Percentiles rank a stretch among this genome's conserved stretches.
Evolutionary conservation across 164 flowering plant species (phyloP).

Genomic region (Euptelea pleiosperma): DNA sequence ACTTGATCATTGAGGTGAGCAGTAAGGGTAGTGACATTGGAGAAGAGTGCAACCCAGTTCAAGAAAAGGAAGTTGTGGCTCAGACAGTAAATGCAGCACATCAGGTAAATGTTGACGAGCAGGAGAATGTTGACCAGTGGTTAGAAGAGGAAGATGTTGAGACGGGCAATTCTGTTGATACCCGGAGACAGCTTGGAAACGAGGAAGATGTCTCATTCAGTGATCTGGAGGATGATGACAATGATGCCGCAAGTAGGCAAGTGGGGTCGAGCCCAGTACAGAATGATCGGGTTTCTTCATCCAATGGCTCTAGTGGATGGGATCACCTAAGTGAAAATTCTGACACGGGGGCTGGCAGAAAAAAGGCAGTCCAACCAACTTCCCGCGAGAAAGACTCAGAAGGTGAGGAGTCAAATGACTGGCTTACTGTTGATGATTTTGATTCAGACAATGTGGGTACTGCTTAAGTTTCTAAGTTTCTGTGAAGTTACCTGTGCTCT

Average conservation of each 20-base stretch:
- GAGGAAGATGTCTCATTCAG: slow-evolving; percentile 64
- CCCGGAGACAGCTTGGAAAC: slow-evolving; percentile 21
- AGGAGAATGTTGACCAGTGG: slow-evolving; percentile 21
- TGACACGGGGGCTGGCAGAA: slow-evolving; percentile 19
- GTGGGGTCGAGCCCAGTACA: slow-evolving; percentile 12
- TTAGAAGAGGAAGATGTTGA: slow-evolving; percentile 30
- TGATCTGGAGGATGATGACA: slow-evolving; percentile 52
- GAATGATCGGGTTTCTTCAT: slow-evolving; percentile 20
- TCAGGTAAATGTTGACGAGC: slow-evolving; percentile 19
- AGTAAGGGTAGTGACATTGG: slow-evolving; percentile 11
- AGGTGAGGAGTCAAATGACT: slow-evolving; percentile 54
- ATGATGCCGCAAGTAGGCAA: slow-evolving; percentile 23
- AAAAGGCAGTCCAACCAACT: slow-evolving; percentile 21
- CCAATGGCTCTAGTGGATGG: slow-evolving; percentile 49
- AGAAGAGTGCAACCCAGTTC: slow-evolving; percentile 14
- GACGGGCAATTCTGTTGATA: slow-evolving; percentile 16
- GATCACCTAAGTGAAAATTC: slow-evolving; percentile 36
- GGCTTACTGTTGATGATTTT: slow-evolving; percentile 58
- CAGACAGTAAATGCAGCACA: slow-evolving; percentile 17
- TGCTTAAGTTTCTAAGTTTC: slow-evolving; percentile 12
- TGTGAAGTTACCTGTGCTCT: slow-evolving; percentile 28
- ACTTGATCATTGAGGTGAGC: slow-evolving; percentile 15
- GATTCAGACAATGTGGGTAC: slow-evolving; percentile 29
- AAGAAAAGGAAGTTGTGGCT: slow-evolving; percentile 18
- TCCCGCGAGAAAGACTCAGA: slow-evolving; percentile 46